phyloP scores from a whole-genome alignment of 495 filamentous ascomycete genomes.

The Aspergillus leporis region DNA sequence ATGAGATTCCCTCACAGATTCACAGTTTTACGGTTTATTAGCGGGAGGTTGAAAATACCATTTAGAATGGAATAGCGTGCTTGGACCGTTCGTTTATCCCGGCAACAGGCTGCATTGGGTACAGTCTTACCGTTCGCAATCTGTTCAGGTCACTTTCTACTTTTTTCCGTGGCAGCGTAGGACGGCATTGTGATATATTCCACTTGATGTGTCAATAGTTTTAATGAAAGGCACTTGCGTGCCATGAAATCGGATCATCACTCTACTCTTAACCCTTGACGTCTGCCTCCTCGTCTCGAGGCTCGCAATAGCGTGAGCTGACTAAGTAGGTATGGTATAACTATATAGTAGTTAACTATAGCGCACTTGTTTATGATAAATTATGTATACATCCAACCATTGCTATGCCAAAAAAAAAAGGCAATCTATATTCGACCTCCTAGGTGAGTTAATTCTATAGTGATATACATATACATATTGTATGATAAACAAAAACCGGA shows the following conservation, averaged over 20 bases:
- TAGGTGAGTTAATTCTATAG: neutral
- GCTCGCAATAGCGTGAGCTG: too few species aligned
- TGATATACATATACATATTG: neutral
- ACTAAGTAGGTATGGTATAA: neutral
- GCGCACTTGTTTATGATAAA: neutral
- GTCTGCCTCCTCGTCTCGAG: too few species aligned
- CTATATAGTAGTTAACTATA: too few species aligned
- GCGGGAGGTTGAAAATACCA: slow-evolving; percentile 1
- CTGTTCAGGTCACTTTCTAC: slow-evolving; percentile 6
- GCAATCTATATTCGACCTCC: neutral
- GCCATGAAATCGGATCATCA: slow-evolving; percentile 23
- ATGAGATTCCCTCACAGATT: neutral
- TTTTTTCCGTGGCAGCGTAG: slow-evolving; percentile 25
- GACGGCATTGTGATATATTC: slow-evolving; percentile 29
- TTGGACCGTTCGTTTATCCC: neutral
- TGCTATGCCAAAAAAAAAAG: too few species aligned
- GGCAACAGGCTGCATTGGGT: slow-evolving; percentile 4
- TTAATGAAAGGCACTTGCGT: slow-evolving; percentile 29
- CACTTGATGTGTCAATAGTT: slow-evolving; percentile 26
- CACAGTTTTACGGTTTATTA: slow-evolving; percentile 6
- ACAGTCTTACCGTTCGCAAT: neutral
- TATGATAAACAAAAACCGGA: neutral
- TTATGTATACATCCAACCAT: neutral
- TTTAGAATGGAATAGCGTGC: slow-evolving; percentile 2
- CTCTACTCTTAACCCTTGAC: neutral